phyloP scores from a whole-genome alignment of 1,284 basidiomycete genomes.

The Ceratobasidium sp. region DNA sequence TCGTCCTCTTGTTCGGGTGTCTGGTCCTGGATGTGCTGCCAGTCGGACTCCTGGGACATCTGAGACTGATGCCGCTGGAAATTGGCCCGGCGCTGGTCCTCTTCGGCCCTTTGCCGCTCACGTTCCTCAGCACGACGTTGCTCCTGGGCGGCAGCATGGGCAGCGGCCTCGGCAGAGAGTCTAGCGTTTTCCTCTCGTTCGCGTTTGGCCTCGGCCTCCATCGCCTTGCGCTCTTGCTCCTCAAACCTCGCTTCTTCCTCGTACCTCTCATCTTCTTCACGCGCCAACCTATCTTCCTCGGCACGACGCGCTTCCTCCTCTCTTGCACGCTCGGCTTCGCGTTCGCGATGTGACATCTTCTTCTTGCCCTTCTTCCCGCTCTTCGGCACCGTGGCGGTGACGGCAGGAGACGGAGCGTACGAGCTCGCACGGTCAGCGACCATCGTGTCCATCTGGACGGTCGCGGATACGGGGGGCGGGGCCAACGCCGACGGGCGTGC shows the following conservation, averaged over 20 bases:
- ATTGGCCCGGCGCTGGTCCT: background rate
- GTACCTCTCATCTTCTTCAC: conserved; percentile 6
- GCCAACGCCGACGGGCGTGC: background rate
- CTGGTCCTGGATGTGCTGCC: conserved; percentile 28
- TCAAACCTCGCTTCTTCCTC: conserved; percentile 9
- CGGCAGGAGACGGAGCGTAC: conserved; percentile 14
- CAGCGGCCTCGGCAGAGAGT: conserved; percentile 27
- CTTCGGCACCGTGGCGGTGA: conserved; percentile 9
- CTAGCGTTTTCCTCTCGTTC: conserved; percentile 36
- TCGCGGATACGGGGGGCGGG: conserved; percentile 27
- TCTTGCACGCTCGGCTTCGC: conserved; percentile 14
- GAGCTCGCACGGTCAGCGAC: conserved; percentile 38
- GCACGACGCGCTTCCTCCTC: conserved; percentile 17
- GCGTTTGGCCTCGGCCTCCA: conserved; percentile 29
- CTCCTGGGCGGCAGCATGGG: conserved; percentile 19
- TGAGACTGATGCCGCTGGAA: conserved; percentile 5
- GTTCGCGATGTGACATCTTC: conserved; percentile 3
- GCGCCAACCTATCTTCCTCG: conserved; percentile 2
- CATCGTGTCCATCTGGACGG: conserved; percentile 41
- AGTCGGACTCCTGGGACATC: conserved; percentile 17
- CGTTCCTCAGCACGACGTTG: conserved; percentile 21
- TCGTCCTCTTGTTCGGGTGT: conserved; percentile 29
- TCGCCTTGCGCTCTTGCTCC: conserved; percentile 24
- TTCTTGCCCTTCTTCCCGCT: conserved; percentile 26
- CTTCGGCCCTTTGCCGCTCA: conserved; percentile 21